These are phyloP conservation scores for Pythium pyrilobum DNA, from an alignment of 352 stramenopile species.

Conservation along the genomic window DNA sequence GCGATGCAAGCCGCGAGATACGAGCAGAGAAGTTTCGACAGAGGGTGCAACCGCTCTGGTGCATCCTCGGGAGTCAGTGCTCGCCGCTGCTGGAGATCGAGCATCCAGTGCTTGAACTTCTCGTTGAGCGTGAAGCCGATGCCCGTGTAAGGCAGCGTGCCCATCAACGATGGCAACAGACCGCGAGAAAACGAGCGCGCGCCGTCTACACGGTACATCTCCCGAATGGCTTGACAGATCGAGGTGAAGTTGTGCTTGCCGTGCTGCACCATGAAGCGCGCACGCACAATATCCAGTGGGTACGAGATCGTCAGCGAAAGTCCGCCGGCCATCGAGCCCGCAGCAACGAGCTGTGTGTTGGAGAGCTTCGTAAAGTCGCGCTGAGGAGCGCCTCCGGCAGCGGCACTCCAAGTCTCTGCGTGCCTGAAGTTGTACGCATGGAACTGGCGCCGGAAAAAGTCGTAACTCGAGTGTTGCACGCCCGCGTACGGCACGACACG, in stretches of 20 bases:
- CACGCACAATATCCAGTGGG: conserved; percentile 75
- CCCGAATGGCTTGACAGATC: conserved; percentile 54
- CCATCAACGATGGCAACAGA: conserved; percentile 70
- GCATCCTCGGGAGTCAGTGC: conserved; percentile 15
- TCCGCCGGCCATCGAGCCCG: conserved; percentile 64
- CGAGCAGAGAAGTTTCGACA: conserved; percentile 81
- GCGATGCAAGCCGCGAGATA: conserved; percentile 82
- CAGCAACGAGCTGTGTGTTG: conserved; percentile 69
- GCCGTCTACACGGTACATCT: conserved; percentile 78
- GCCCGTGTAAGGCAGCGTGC: conserved; percentile 81
- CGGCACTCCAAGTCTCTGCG: conserved; percentile 22
- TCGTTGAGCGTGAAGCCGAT: conserved; percentile 86
- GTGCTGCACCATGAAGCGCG: conserved; percentile 85
- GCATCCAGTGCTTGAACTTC: conserved; percentile 64
- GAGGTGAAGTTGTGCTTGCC: conserved; percentile 70
- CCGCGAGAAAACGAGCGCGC: conserved; percentile 61
- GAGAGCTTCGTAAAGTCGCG: conserved; percentile 55
- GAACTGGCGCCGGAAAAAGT: conserved; percentile 78
- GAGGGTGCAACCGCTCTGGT: conserved; percentile 42
- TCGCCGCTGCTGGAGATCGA: conserved; percentile 22
- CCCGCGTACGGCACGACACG: conserved; percentile 75
- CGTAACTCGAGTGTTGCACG: conserved; percentile 79
- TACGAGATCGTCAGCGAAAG: conserved; percentile 74
- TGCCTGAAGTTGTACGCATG: conserved; percentile 71
- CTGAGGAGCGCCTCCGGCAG: background rate